Evolutionary conservation across 2,329 filamentous ascomycete genomes (phyloP).

Genomic region (Fusarium ambrosium): DNA sequence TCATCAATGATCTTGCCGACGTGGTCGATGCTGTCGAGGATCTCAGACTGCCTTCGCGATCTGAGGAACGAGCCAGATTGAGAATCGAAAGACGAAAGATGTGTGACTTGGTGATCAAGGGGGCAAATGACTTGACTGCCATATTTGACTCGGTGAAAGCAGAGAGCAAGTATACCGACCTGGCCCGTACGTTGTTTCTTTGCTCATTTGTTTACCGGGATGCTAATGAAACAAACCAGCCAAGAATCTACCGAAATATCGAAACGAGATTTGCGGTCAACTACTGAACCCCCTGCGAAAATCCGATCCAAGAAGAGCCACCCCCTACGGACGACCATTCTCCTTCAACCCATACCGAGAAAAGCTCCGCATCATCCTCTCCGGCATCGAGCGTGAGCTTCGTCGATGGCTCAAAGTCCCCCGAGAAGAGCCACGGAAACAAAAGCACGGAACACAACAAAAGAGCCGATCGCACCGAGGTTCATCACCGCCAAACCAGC

Average conservation of each 20-base stretch:
- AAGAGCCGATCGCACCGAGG: conserved; percentile 9
- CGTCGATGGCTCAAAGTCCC: conserved; percentile 35
- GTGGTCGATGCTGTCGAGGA: conserved; percentile 35
- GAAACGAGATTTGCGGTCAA: conserved; percentile 32
- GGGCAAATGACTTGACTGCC: conserved; percentile 31
- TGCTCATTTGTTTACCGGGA: not conserved
- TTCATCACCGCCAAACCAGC: conserved; percentile 18
- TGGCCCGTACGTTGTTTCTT: conserved; percentile 18
- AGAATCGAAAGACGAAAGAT: conserved; percentile 31
- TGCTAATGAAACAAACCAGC: conserved; percentile 11
- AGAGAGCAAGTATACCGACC: conserved; percentile 34
- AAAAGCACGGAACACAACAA: conserved; percentile 1
- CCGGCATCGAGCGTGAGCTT: conserved; percentile 26
- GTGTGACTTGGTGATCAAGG: conserved; percentile 31
- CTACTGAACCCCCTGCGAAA: conserved; percentile 29
- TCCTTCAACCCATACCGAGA: conserved; percentile 30
- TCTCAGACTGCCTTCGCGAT: conserved; percentile 28
- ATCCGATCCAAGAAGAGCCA: conserved; percentile 24
- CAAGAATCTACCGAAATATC: conserved; percentile 34
- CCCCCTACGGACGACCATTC: conserved; percentile 15
- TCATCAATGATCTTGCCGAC: conserved; percentile 37
- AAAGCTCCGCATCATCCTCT: conserved; percentile 23
- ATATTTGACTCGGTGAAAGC: conserved; percentile 32
- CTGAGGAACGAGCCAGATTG: conserved; percentile 27
- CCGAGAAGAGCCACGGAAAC: not conserved